Evolutionary conservation across 2,329 filamentous ascomycete species (phyloP).

Genomic region (Colletotrichum trifolii): DNA sequence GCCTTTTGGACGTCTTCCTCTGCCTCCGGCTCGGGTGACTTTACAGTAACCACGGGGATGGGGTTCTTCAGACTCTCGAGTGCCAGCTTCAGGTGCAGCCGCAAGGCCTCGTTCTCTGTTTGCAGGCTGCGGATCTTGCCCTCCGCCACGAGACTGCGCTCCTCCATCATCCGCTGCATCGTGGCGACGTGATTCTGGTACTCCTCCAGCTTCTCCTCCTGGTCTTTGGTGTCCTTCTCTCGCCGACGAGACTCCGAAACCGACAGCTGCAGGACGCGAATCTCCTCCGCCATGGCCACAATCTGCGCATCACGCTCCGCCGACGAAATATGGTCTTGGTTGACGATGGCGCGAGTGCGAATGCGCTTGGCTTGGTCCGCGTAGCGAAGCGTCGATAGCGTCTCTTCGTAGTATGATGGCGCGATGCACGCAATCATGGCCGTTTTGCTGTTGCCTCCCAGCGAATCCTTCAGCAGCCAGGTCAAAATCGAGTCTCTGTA

Average conservation of each 20-base stretch:
- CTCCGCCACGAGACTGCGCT: slow-evolving; percentile 88
- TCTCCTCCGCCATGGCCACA: slow-evolving; percentile 93
- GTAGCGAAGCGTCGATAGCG: slow-evolving; percentile 93
- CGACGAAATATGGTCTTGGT: slow-evolving; percentile 92
- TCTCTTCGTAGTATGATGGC: slow-evolving; percentile 96
- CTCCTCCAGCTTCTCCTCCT: slow-evolving; percentile 89
- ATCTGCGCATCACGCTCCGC: slow-evolving; percentile 97
- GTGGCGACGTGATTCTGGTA: slow-evolving; percentile 90
- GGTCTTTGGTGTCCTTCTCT: slow-evolving; percentile 81
- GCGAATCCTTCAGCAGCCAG: slow-evolving; percentile 92
- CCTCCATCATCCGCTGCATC: slow-evolving; percentile 97
- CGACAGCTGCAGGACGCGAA: slow-evolving; percentile 83
- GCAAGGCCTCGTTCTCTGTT: slow-evolving; percentile 89
- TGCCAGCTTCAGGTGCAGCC: slow-evolving; percentile 88
- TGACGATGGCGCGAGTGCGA: slow-evolving; percentile 91
- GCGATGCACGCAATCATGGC: slow-evolving; percentile 99
- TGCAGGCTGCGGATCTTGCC: slow-evolving; percentile 92
- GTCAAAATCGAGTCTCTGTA: slow-evolving; percentile 89
- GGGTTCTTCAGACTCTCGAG: slow-evolving; percentile 91
- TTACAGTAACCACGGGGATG: slow-evolving; percentile 71
- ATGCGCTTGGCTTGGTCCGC: slow-evolving; percentile 98
- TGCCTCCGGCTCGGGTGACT: slow-evolving; percentile 31
- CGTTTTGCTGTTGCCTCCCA: slow-evolving; percentile 97
- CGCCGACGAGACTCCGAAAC: slow-evolving; percentile 72
- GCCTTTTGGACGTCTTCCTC: slow-evolving; percentile 22